Evolutionary conservation across 139 green algal species (phyloP).

Genomic region (Limnomonas spitsbergensis): DNA sequence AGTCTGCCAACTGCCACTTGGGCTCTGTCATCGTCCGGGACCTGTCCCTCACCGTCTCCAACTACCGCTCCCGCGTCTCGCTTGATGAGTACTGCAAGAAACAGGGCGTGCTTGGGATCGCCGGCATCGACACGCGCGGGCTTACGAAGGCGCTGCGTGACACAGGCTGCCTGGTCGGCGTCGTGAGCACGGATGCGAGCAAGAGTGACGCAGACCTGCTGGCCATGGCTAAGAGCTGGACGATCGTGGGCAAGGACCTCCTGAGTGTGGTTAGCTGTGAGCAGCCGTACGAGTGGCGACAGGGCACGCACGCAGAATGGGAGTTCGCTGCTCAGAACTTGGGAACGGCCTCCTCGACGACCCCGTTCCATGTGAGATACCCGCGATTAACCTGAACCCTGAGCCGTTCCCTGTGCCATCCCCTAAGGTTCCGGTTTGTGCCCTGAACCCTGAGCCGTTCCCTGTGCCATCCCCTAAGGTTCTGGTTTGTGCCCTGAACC

Average conservation of each 20-base stretch:
- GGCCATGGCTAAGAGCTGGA: conserved; percentile 79
- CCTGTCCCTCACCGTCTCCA: conserved; percentile 82
- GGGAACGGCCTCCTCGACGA: conserved; percentile 7
- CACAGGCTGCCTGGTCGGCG: conserved; percentile 78
- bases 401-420: background rate
- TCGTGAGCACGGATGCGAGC: conserved; percentile 59
- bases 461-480: too few species aligned
- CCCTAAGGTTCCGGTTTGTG: too few species aligned
- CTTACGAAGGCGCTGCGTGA: conserved; percentile 90
- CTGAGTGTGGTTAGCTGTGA: conserved; percentile 69
- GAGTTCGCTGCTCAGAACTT: conserved; percentile 68
- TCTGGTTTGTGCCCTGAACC: too few species aligned
- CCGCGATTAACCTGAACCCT: background rate
- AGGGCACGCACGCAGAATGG: conserved; percentile 88
- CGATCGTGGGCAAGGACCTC: conserved; percentile 88
- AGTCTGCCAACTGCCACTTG: conserved; percentile 80
- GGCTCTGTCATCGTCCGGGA: conserved; percentile 85
- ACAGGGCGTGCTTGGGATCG: conserved; percentile 75
- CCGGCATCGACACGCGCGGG: conserved; percentile 90
- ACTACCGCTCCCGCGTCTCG: conserved; percentile 88
- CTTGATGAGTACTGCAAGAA: conserved; percentile 77
- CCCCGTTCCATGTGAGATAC: conserved; percentile 53
- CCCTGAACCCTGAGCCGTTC: too few species aligned
- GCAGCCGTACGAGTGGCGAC: conserved; percentile 91
- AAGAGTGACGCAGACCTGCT: conserved; percentile 82